phyloP scores from a whole-genome alignment of 192 early-diverging fungal genomes.

The Podila minutissima region DNA sequence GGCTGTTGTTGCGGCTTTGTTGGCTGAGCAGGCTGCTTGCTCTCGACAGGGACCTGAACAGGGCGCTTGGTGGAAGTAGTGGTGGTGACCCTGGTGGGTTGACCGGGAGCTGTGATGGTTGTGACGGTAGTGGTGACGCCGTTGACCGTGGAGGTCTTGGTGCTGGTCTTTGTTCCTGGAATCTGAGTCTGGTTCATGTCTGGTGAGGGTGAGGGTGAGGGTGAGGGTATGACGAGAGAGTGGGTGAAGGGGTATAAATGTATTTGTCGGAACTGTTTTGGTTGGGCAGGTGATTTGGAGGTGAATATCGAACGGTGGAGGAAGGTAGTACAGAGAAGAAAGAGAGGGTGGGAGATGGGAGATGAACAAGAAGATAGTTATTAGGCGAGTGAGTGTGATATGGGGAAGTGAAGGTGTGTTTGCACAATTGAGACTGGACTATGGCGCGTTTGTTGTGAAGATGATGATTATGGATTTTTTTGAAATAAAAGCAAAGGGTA shows the following conservation, averaged over 20 bases:
- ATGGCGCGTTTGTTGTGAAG: no score
- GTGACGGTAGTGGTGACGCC: conserved; percentile 42
- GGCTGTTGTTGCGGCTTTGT: conserved; percentile 23
- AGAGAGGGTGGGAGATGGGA: no score
- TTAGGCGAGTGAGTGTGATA: no score
- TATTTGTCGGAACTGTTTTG: no score
- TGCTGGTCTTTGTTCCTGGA: conserved; percentile 48
- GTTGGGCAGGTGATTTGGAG: no score
- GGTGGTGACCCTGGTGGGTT: conserved; percentile 44
- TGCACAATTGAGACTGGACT: no score
- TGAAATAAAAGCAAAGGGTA: no score
- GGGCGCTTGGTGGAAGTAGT: conserved; percentile 41
- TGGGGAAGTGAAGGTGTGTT: no score
- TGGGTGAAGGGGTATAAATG: conserved; percentile 3
- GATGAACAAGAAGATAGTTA: no score
- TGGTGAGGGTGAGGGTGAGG: neutral
- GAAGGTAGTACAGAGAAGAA: no score
- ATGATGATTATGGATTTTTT: no score
- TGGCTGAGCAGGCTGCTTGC: conserved; percentile 16
- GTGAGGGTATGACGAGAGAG: neutral
- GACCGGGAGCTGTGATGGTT: conserved; percentile 33
- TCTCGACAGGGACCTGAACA: conserved; percentile 7
- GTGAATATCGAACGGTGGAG: no score
- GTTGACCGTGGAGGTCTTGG: conserved; percentile 44
- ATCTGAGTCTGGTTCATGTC: conserved; percentile 30